These are phyloP conservation scores for Corylus heterophylla DNA, from an alignment of 306 rosid species.

Conservation along the genomic window DNA sequence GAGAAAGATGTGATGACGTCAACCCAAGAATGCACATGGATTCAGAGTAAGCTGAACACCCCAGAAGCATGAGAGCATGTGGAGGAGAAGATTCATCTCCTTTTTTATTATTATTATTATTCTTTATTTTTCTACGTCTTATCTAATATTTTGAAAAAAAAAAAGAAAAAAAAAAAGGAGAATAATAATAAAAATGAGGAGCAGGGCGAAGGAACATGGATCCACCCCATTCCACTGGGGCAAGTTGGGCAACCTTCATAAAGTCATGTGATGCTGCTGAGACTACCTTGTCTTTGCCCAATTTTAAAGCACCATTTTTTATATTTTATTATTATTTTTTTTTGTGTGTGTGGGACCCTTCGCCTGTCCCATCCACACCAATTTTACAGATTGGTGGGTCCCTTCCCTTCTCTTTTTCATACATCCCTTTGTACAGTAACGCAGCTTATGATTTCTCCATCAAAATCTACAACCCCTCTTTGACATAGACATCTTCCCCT, in stretches of 20 bases:
- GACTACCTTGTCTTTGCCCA: constrained; percentile 55
- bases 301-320: constrained; percentile 23
- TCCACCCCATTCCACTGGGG: constrained; percentile 62
- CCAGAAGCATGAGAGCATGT: constrained; percentile 55
- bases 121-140: not conserved
- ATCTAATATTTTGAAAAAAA: not conserved
- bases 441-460: constrained; percentile 35
- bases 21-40: constrained; percentile 65
- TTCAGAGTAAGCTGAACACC: constrained; percentile 43
- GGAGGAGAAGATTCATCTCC: constrained; percentile 55
- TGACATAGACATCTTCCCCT: not conserved
- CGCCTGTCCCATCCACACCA: constrained; percentile 44
- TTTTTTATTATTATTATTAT: not conserved
- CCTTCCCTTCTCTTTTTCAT: constrained; percentile 9
- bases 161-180: not conserved
- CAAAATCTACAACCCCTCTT: not conserved
- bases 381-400: constrained; percentile 32
- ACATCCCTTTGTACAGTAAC: constrained; percentile 14
- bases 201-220: constrained; percentile 42
- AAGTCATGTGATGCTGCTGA: constrained; percentile 63
- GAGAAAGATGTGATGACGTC: constrained; percentile 32
- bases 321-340: not conserved
- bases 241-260: constrained; percentile 41
- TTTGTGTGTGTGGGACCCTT: constrained; percentile 28
- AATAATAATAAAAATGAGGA: not conserved